phyloP scores from a whole-genome alignment of 148 eudicot genomes.

The Chenopodium formosanum region DNA sequence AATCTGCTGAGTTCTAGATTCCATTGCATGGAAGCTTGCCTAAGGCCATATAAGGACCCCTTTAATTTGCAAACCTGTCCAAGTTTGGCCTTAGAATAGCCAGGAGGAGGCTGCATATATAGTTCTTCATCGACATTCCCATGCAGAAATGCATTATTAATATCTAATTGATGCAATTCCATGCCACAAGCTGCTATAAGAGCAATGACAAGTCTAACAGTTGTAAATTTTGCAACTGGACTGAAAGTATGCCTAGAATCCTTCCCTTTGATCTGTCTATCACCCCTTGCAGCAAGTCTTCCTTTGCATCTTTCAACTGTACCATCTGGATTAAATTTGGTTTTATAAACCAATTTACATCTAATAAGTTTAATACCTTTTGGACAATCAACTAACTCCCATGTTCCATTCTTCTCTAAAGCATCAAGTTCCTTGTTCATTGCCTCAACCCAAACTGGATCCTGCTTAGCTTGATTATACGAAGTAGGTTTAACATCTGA shows the following conservation, averaged over 20 bases:
- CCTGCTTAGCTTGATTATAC: not conserved
- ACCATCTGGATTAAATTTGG: not conserved
- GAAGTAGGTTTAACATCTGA: not conserved
- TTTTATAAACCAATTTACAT: not conserved
- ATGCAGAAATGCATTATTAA: not conserved
- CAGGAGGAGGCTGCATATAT: not conserved
- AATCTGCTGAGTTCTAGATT: too few relatives aligned
- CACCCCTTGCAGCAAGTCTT: not conserved
- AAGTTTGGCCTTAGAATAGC: not conserved
- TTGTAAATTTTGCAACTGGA: not conserved
- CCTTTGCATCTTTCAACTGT: not conserved
- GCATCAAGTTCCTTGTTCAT: not conserved
- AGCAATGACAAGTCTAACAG: not conserved
- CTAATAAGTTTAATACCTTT: not conserved
- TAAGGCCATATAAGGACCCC: not conserved
- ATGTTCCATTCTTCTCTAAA: not conserved
- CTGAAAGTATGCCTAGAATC: not conserved
- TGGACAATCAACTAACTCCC: not conserved
- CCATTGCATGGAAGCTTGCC: not conserved
- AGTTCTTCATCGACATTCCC: not conserved
- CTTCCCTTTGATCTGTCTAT: not conserved
- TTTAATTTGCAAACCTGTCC: not conserved
- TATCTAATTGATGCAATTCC: not conserved
- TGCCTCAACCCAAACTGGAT: not conserved
- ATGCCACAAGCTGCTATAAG: not conserved